Evolutionary conservation across 805 yeast genomes (phyloP), one percentile per base, ranked within the genome.

Genomic region (Teunomyces cretensis): DNA sequence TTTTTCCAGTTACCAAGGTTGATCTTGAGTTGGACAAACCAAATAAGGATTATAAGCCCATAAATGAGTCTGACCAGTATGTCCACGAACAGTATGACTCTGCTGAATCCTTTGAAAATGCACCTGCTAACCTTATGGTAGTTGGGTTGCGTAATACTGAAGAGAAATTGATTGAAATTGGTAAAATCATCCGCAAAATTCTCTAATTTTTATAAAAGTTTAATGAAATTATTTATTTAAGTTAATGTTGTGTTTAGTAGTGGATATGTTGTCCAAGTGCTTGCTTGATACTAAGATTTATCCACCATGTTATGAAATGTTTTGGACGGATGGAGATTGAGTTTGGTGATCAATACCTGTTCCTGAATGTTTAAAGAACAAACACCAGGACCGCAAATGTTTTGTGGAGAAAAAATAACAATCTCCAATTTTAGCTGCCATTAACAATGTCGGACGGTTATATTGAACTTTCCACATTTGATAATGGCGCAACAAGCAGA

Each of bases 1-100:
- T 75, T 1, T 70, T 80, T 65, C 89, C 58, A 7, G 53, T 50
- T 9, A 50, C 55, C 9, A 53, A 33, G 28, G 52, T 54, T 2
- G 54, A 51, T 35, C 33, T 39, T 16, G 41, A 39, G n/a, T 43
- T 49, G 9, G 59, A 56, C 32, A 9, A 19, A 13, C 46, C 52
- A 19, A 44, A 28, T n/a, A 24, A 22, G 28, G 37, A 42, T n/a
- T 55, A 53, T 38, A 44, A 30, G n/a, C 58, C 56, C 5, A 19
- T 44, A 11, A 53, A 52, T 35, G 54, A 55, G 9, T 37, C 35
- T 6, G 56, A 50, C 39, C 43, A 46, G 30, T 47, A 22, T 30
- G 33, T 40, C 14, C 42, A 55, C 33, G 43, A 48, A n/a, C 30
- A 19, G 28, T 55, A 52, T 27, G 57, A 52, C 31, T 38, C 36